Conservation (phyloP, 2,329 filamentous ascomycete genomes). For the Diplodia scrobiculata region DNA sequence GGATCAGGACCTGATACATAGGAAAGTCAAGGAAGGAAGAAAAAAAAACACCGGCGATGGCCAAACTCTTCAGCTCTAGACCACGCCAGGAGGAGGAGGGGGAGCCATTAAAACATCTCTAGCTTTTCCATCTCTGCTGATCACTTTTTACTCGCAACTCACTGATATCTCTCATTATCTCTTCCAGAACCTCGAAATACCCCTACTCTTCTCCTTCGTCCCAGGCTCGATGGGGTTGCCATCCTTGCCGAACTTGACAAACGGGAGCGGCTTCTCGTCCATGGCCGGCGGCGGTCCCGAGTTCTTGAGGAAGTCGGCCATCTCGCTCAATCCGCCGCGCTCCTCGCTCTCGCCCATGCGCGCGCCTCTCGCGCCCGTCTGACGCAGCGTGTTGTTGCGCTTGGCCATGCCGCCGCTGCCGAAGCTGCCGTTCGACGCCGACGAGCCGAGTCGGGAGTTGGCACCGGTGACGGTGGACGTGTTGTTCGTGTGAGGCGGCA, state of each 20-base stretch:
- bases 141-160: too few species aligned
- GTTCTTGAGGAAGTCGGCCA: slow-evolving; percentile 50
- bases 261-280: slow-evolving; percentile 22
- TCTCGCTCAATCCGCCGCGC: slow-evolving; percentile 37
- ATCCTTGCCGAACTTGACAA: slow-evolving; percentile 27
- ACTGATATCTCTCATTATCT: neutral
- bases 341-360: slow-evolving; percentile 14
- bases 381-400: slow-evolving; percentile 1
- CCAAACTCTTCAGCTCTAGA: neutral
- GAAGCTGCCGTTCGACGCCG: neutral
- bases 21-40: neutral
- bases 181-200: slow-evolving; percentile 23
- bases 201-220: neutral
- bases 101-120: neutral
- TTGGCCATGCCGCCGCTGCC: neutral
- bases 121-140: neutral
- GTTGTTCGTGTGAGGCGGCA: neutral
- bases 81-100: neutral
- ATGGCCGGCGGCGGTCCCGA: slow-evolving; percentile 43
- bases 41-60: neutral
- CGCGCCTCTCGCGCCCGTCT: neutral
- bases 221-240: slow-evolving; percentile 18
- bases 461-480: neutral
- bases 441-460: neutral
- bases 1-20: neutral